Conservation (phyloP, 768 basidiomycete species). For the Boletus bicolor region DNA sequence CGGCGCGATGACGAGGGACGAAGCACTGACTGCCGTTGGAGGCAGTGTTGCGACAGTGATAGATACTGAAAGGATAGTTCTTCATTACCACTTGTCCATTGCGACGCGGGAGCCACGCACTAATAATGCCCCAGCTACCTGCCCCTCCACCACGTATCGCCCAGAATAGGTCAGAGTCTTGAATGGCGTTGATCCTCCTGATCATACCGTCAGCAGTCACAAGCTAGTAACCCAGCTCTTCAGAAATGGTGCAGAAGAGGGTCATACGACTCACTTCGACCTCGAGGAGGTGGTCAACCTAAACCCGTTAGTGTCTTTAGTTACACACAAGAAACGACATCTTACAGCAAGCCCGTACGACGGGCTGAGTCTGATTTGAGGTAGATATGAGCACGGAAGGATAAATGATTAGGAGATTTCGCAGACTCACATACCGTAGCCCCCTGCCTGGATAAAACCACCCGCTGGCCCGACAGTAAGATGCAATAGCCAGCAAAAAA, state of each 20-base stretch:
- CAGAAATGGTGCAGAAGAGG: background rate
- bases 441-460: conserved; percentile 48
- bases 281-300: conserved; percentile 48
- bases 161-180: conserved; percentile 49
- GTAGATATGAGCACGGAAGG: background rate
- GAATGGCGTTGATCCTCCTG: conserved; percentile 38
- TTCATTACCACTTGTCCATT: background rate
- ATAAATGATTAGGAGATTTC: background rate
- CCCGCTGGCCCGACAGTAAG: conserved; percentile 19
- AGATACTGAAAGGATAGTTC: conserved; percentile 1
- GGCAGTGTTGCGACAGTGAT: conserved; percentile 16
- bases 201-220: conserved; percentile 41
- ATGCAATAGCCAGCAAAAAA: too few relatives aligned
- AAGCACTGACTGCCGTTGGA: conserved; percentile 5
- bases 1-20: conserved; percentile 7
- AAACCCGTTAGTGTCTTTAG: background rate
- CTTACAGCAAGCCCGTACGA: conserved; percentile 7
- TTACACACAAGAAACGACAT: background rate
- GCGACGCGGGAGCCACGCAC: conserved; percentile 2
- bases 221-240: conserved; percentile 15
- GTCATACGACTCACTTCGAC: conserved; percentile 23
- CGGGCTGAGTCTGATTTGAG: conserved; percentile 16
- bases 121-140: conserved; percentile 47
- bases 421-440: conserved; percentile 34
- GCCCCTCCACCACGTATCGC: conserved; percentile 53